Evolutionary conservation across 2,329 filamentous ascomycete species (phyloP).

Genomic region (Orbilia javanica): DNA sequence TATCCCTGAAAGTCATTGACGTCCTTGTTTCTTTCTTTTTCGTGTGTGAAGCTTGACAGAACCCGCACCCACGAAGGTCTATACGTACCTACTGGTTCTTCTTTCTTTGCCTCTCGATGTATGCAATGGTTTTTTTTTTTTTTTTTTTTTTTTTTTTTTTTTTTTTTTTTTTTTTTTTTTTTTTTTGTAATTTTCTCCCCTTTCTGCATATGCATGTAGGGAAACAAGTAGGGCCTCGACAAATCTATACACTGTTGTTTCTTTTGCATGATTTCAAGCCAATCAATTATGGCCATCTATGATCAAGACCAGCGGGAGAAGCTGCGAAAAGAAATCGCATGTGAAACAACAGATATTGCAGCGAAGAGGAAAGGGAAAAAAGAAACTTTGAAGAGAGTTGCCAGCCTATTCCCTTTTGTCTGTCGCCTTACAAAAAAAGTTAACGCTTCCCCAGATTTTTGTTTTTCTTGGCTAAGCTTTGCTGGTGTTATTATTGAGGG

Average conservation of each 20-base stretch:
- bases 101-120: conserved; percentile 4
- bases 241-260: not conserved
- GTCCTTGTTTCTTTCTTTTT: not conserved
- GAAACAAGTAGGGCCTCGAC: not conserved
- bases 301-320: not conserved
- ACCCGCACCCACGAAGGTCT: not conserved
- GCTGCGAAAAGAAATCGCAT: conserved; percentile 26
- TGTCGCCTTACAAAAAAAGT: conserved; percentile 10
- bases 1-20: conserved; percentile 18
- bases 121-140: not conserved
- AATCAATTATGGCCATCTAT: not conserved
- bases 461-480: conserved; percentile 20
- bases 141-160: not conserved
- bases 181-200: not conserved
- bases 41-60: conserved; percentile 1
- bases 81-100: not conserved
- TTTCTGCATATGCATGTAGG: conserved; percentile 5
- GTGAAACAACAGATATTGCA: conserved; percentile 24
- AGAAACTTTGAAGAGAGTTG: not conserved
- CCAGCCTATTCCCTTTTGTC: conserved; percentile 7
- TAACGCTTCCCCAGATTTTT: conserved; percentile 51
- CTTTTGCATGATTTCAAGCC: not conserved
- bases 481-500: not conserved
- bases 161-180: not conserved
- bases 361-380: not conserved